Base-by-base conservation (phyloP, 805 yeast genomes). In the Danielozyma ontarioensis region DNA sequence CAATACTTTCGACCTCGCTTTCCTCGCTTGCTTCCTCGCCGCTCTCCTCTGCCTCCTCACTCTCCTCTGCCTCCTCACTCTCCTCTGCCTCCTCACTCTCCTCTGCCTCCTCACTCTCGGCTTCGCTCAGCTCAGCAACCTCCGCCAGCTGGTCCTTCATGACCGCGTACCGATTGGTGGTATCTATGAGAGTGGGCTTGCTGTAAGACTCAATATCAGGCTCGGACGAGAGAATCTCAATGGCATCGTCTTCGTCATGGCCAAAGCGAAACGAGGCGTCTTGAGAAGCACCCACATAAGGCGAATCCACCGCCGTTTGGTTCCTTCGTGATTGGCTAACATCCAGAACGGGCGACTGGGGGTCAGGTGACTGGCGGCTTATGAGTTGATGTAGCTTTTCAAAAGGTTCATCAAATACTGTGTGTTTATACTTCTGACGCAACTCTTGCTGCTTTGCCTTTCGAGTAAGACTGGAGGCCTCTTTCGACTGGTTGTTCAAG, bases 351-450 rank as follows among this genome's bases (percentile, higher is more conserved):
- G n/a, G n/a, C n/a, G n/a, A n/a, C n/a, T n/a, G n/a, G n/a, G n/a
- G n/a, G n/a, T n/a, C n/a, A n/a, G n/a, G n/a, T 5, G 26, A 11
- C 8, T 7, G 5, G 26, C n/a, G 26, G 26, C 12, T 24, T 5
- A 52, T 17, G 2, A 36, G 6, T 5, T 35, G 33, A 10, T 44
- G 51, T 33, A 57, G 42, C 36, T 49, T 47, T 18, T 46, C 49
- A 25, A 57, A 56, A 13, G 46, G 38, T n/a, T 48, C 55, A 39
- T 52, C 59, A 32, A 44, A 51, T 25, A 60, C 50, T 38, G 50
- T 48, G 17, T 35, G 31, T 13, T 45, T 34, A 35, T 45, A 44
- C 31, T 44, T 39, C n/a, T 19, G 37, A 28, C 46, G 45, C 22
- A 61, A 39, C 17, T 39, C 42, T 5, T 54, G 54, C 13, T 33